Evolutionary conservation across 176 grass and related monocot genomes (phyloP), one percentile per base, ranked within the genome.

Genomic region (Aegilops bicornis): DNA sequence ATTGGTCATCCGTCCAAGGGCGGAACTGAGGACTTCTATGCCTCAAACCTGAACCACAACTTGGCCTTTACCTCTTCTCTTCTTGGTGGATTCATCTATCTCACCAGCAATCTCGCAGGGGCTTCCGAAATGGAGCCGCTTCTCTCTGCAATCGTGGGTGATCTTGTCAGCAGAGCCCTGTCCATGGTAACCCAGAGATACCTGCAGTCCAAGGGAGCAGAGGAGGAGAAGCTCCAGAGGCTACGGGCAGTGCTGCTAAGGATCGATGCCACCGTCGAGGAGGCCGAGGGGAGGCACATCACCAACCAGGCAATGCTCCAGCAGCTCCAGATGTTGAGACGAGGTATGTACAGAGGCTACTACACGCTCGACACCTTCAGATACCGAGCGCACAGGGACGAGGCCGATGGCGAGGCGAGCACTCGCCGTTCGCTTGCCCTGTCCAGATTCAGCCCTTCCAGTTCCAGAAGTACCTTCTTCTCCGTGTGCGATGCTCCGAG

Each of bases 241-340:
- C 86, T 78, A 66, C 48, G 4, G 25, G 35, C 24, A 4, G n/a
- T 74, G 82, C 58, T 84, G 7, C 56, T 84, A 23, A 69, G 87
- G n/a, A 62, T 88, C 14, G 9, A 71, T 0, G 12, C 56, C 69
- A 73, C 54, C 54, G 24, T 83, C 16, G 64, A 90, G 79, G 84
- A 78, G 50, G 83, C 88, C 2, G 72, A 86, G 62, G 50, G 64
- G 16, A 52, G 88, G 63, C 64, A 31, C 64, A 58, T 90, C 88
- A 86, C 79, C 50, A 90, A 86, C 48, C 52, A 71, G 64, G 79
- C 63, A 4, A 90, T 86, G 88, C 88, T 90, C 72, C 54, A 16
- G 40, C 88, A 83, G 79, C 84, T 90, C 31, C 40, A 83, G 25
- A 36, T 54, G 83, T 47, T 90, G 14, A 77, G 83, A 10, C 64